phyloP scores from a whole-genome alignment of 768 basidiomycete species.

The Phanerochaete carnosa region DNA sequence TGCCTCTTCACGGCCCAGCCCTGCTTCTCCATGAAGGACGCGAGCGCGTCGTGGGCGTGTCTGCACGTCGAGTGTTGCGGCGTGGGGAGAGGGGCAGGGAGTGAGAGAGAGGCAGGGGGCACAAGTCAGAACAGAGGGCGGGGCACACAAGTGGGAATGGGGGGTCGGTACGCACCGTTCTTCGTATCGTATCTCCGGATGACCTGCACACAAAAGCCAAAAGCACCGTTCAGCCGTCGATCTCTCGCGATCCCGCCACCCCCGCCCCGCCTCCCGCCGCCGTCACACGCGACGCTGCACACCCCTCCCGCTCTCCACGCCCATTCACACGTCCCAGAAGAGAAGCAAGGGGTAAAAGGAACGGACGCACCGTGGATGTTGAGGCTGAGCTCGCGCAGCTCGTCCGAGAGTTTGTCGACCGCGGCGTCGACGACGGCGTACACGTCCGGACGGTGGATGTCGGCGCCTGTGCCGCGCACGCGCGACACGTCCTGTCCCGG shows the following conservation, averaged over 20 bases:
- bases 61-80: constrained; percentile 29
- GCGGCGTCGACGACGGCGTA: constrained; percentile 56
- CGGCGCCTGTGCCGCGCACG: constrained; percentile 3
- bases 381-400: constrained; percentile 58
- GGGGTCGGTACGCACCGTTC: background rate
- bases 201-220: too few relatives aligned
- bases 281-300: background rate
- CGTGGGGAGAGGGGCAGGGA: background rate
- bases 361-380: constrained; percentile 62
- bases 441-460: constrained; percentile 54
- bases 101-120: background rate
- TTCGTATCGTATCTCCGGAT: too few relatives aligned
- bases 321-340: background rate
- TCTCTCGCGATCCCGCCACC: too few relatives aligned
- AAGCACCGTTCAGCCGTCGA: too few relatives aligned
- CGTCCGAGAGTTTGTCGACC: constrained; percentile 48
- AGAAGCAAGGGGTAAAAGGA: background rate
- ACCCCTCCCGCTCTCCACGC: background rate
- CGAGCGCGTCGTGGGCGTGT: constrained; percentile 68
- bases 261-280: too few relatives aligned
- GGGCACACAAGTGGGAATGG: background rate
- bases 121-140: background rate
- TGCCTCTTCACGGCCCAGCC: constrained; percentile 63
- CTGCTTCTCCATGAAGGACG: constrained; percentile 60
- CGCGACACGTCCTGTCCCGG: background rate